These are phyloP conservation scores for Penicillium salamii DNA, from an alignment of 495 filamentous ascomycete genomes.

Conservation along the genomic window DNA sequence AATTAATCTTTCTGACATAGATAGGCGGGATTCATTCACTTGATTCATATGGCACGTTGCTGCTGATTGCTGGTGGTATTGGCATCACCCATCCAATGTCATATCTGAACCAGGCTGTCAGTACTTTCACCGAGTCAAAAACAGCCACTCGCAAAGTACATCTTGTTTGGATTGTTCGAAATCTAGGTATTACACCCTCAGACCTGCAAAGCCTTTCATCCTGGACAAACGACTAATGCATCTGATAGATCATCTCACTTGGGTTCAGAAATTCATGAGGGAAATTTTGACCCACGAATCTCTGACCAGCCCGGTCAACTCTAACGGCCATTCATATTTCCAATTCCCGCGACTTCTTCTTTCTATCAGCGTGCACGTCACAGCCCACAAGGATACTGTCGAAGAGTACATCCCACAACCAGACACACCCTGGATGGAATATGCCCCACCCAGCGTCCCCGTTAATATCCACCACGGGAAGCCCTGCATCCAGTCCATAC, in stretches of 20 bases:
- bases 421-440: conserved; percentile 32
- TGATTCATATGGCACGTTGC: conserved; percentile 51
- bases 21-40: conserved; percentile 49
- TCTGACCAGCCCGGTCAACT: conserved; percentile 16
- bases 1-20: neutral
- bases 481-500: conserved; percentile 30
- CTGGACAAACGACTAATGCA: conserved; percentile 5
- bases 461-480: conserved; percentile 32
- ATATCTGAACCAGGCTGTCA: conserved; percentile 50
- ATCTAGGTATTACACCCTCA: conserved; percentile 27
- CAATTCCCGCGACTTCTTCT: conserved; percentile 31
- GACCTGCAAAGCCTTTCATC: too few relatives aligned
- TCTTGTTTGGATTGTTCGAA: conserved; percentile 43
- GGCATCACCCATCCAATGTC: conserved; percentile 59
- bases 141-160: conserved; percentile 42
- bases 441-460: conserved; percentile 27
- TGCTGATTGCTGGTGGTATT: conserved; percentile 57
- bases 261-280: conserved; percentile 46
- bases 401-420: conserved; percentile 27
- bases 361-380: conserved; percentile 36
- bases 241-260: conserved; percentile 37
- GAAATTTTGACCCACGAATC: conserved; percentile 36
- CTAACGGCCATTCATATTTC: conserved; percentile 30
- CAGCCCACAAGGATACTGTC: conserved; percentile 20
- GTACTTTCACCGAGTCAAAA: conserved; percentile 35